phyloP scores from a whole-genome alignment of 1,139 yeast species.

The Pneumocystis jirovecii region DNA sequence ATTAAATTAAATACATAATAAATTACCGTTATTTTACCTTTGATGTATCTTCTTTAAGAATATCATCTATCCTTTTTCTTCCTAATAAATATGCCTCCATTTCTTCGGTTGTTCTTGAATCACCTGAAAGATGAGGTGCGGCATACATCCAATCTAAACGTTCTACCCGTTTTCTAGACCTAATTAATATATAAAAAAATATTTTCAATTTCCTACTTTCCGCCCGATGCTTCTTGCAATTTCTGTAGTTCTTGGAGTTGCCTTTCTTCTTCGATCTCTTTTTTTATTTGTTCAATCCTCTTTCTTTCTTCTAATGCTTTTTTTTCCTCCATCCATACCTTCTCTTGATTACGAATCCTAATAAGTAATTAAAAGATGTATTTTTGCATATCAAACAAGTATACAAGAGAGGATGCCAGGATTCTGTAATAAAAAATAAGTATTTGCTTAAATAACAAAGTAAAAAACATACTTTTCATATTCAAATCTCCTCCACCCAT shows the following conservation, averaged over 20 bases:
- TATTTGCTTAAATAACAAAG: background rate
- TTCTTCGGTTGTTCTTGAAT: constrained; percentile 19
- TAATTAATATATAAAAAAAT: background rate
- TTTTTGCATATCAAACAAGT: constrained; percentile 38
- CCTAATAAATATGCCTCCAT: constrained; percentile 39
- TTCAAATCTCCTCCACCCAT: constrained; percentile 15
- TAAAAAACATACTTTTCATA: constrained; percentile 13
- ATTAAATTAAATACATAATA: background rate
- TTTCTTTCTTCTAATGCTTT: constrained; percentile 58
- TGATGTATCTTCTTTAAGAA: constrained; percentile 15
- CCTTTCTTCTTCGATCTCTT: constrained; percentile 49
- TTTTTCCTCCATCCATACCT: constrained; percentile 75
- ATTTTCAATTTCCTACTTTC: constrained; percentile 18
- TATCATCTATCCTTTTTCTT: constrained; percentile 32
- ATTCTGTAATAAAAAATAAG: background rate
- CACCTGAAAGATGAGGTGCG: constrained; percentile 23
- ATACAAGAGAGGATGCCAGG: constrained; percentile 13
- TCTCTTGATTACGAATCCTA: constrained; percentile 56
- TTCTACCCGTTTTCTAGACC: constrained; percentile 26
- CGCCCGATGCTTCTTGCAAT: constrained; percentile 37
- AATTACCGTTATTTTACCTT: constrained; percentile 11
- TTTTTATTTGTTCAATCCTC: constrained; percentile 46
- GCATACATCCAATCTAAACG: constrained; percentile 81
- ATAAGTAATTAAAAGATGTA: constrained; percentile 82
- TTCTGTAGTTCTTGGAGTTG: constrained; percentile 46